A percentile compares a stretch with the other conserved stretches of the same genome.
phyloP scores from a whole-genome alignment of 164 flowering plant species.

The Stephania cephalantha region DNA sequence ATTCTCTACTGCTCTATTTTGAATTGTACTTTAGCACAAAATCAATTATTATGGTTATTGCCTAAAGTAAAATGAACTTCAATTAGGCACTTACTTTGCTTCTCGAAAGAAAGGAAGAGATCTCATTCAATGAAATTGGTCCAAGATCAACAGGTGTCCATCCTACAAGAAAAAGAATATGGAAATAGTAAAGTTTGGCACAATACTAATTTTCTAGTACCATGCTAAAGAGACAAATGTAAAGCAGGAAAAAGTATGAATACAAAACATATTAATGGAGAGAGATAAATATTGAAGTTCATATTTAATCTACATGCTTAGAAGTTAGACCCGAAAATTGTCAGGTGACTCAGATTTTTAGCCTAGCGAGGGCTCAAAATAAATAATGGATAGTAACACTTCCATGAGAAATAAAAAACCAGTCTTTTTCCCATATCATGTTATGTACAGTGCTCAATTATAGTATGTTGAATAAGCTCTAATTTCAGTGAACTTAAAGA shows the following conservation, averaged over 20 bases:
- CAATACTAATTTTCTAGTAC: not conserved
- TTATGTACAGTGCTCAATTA: too few relatives aligned
- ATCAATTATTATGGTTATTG: too few relatives aligned
- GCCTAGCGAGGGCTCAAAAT: not conserved
- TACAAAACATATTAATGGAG: not conserved
- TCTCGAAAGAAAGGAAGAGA: slow-evolving; percentile 42
- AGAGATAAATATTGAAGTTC: not conserved
- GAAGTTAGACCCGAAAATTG: too few relatives aligned
- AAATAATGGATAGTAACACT: not conserved
- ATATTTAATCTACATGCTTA: not conserved
- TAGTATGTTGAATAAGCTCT: too few relatives aligned
- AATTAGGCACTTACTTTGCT: slow-evolving; percentile 48
- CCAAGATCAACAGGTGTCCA: slow-evolving; percentile 83
- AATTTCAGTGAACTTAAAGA: too few relatives aligned
- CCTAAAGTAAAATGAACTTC: not conserved
- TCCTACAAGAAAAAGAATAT: slow-evolving; percentile 32
- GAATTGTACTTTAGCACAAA: too few relatives aligned
- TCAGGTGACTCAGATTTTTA: too few relatives aligned
- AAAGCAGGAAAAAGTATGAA: not conserved
- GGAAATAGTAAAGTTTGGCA: not conserved
- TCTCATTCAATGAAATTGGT: slow-evolving; percentile 50
- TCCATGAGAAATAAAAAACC: not conserved
- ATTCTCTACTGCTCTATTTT: too few relatives aligned
- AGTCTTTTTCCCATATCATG: not conserved
- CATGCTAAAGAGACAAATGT: not conserved